A percentile compares a stretch with the other conserved stretches of the same genome.
These are phyloP conservation scores for Erigeron philadelphicus DNA, from an alignment of 140 eudicot genomes.

Conservation along the genomic window DNA sequence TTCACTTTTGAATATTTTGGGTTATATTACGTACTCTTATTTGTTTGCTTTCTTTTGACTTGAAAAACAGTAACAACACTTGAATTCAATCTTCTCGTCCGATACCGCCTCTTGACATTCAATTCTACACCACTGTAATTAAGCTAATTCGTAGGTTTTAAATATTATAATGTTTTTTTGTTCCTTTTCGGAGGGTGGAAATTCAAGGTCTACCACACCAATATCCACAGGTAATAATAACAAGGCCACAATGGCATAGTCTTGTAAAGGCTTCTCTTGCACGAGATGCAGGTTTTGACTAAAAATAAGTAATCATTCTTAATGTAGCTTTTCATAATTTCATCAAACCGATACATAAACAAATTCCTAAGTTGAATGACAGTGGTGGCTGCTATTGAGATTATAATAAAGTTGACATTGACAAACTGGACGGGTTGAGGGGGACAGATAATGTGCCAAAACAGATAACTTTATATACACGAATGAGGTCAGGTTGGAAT, in stretches of 20 bases:
- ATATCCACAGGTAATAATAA: constrained; percentile 5
- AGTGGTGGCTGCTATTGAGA: background rate
- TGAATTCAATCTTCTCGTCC: constrained; percentile 18
- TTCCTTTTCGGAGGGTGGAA: constrained; percentile 12
- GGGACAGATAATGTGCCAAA: background rate
- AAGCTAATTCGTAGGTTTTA: background rate
- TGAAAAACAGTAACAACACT: constrained; percentile 15
- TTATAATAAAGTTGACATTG: background rate
- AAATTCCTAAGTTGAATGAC: background rate
- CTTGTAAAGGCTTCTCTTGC: constrained; percentile 9
- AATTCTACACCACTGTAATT: constrained; percentile 3
- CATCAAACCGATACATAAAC: background rate
- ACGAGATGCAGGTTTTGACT: constrained; percentile 18
- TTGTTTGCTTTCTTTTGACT: constrained; percentile 27
- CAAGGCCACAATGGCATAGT: constrained; percentile 7
- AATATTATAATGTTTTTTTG: background rate
- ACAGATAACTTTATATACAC: background rate
- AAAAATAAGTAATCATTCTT: constrained; percentile 14
- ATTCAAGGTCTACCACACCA: background rate
- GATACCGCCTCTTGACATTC: constrained; percentile 15
- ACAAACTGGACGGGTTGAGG: background rate
- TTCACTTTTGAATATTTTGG: constrained; percentile 19
- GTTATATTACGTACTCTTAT: constrained; percentile 15
- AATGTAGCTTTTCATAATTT: background rate
- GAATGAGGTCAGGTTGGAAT: background rate